Evolutionary conservation across 257 asterid species (phyloP).

Genomic region (Forsythia suspensa): DNA sequence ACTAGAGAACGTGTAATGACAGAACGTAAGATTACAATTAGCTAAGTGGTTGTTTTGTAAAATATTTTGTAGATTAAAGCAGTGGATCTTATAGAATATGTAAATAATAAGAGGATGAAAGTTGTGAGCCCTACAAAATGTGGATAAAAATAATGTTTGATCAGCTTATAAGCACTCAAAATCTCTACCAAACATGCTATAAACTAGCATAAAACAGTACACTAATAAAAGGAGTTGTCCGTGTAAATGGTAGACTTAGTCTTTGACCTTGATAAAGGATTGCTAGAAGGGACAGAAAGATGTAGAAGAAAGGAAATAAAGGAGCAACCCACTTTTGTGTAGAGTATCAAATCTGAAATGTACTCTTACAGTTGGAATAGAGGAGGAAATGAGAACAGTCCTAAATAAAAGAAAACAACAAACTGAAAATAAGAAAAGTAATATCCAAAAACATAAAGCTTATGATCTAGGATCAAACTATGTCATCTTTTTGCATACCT

Average conservation of each 20-base stretch:
- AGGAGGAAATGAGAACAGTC: background rate
- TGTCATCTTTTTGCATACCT: conserved; percentile 42
- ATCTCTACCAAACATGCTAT: no score
- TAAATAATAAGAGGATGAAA: no score
- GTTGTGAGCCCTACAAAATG: no score
- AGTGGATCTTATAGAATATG: no score
- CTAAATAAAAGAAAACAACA: background rate
- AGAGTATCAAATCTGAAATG: background rate
- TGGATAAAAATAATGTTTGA: no score
- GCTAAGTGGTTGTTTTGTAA: no score
- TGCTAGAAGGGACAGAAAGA: background rate
- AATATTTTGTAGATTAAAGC: no score
- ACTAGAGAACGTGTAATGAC: background rate
- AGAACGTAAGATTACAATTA: no score
- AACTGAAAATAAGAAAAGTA: background rate
- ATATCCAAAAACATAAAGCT: background rate
- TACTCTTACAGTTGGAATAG: background rate
- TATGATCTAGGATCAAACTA: background rate
- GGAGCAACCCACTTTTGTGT: background rate
- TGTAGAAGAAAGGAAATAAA: background rate
- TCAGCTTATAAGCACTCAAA: no score
- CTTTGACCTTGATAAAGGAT: background rate
- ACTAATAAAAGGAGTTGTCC: background rate
- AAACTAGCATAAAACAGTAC: no score
- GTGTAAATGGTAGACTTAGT: background rate